phyloP scores from a whole-genome alignment of 129 eudicot species.

The Sambucus nigra region DNA sequence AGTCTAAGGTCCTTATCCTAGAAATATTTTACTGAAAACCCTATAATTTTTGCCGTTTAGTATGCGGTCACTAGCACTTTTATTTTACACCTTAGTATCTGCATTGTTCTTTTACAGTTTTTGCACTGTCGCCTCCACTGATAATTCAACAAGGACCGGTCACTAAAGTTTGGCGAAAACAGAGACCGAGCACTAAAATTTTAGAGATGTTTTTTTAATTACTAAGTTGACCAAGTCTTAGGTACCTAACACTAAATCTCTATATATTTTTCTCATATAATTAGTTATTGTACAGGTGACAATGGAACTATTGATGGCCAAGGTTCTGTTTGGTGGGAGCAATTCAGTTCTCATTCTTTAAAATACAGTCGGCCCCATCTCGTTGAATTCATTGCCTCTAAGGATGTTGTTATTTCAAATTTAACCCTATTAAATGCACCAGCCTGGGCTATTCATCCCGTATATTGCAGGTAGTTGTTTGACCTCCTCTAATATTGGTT shows the following conservation, averaged over 20 bases:
- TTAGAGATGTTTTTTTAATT: background rate
- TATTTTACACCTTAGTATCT: no score
- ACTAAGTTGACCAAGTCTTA: background rate
- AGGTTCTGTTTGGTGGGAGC: constrained; percentile 84
- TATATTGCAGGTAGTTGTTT: constrained; percentile 61
- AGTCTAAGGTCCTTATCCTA: no score
- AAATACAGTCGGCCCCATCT: constrained; percentile 74
- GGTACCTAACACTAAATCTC: background rate
- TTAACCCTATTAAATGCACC: constrained; percentile 77
- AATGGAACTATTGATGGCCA: constrained; percentile 89
- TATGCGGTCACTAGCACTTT: no score
- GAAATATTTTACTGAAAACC: no score
- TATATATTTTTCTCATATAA: background rate
- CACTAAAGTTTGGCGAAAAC: no score
- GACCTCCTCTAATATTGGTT: background rate
- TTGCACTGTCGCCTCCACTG: background rate
- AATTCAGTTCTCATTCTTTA: constrained; percentile 37
- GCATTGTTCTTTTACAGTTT: no score
- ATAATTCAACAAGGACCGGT: no score
- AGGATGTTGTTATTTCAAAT: constrained; percentile 59
- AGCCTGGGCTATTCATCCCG: constrained; percentile 56
- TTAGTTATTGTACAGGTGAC: constrained; percentile 34
- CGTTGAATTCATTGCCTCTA: constrained; percentile 56
- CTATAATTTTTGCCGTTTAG: no score
- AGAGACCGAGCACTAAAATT: no score